phyloP scores from a whole-genome alignment of 2,329 filamentous ascomycete genomes.

The Albifimbria verrucaria region DNA sequence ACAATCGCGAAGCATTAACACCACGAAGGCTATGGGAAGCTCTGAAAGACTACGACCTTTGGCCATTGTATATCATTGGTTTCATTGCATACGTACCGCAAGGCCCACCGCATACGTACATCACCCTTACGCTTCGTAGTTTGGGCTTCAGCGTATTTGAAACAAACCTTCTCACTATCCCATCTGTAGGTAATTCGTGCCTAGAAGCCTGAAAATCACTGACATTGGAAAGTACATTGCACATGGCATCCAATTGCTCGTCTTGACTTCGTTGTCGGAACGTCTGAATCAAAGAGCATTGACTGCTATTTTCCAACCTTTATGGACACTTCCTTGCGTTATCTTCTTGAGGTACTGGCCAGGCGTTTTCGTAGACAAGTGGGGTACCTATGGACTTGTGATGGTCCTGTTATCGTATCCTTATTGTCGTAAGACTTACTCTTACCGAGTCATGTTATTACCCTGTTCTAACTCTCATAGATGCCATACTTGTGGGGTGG shows the following conservation, averaged over 20 bases:
- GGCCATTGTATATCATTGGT: constrained; percentile 49
- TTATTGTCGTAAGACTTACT: constrained; percentile 4
- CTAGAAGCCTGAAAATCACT: background rate
- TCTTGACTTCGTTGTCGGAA: constrained; percentile 26
- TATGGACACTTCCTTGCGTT: constrained; percentile 31
- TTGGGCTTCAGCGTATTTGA: constrained; percentile 41
- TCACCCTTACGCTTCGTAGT: constrained; percentile 38
- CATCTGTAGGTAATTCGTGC: background rate
- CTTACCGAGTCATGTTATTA: constrained; percentile 1
- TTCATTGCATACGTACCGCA: constrained; percentile 37
- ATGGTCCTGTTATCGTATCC: constrained; percentile 29
- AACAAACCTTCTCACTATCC: constrained; percentile 46
- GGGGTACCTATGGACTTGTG: constrained; percentile 26
- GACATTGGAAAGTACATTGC: background rate
- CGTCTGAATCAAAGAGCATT: constrained; percentile 24
- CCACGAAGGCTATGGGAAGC: constrained; percentile 41
- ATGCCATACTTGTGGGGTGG: constrained; percentile 47
- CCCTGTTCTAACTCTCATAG: constrained; percentile 1
- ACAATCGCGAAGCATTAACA: constrained; percentile 51
- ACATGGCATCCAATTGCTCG: constrained; percentile 10
- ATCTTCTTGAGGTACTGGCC: constrained; percentile 20
- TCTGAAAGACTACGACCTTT: constrained; percentile 52
- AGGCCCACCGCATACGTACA: constrained; percentile 36
- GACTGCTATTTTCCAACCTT: constrained; percentile 24
- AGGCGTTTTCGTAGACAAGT: constrained; percentile 24